Conservation (phyloP, 345 rosid species). For the Conringia planisiliqua region DNA sequence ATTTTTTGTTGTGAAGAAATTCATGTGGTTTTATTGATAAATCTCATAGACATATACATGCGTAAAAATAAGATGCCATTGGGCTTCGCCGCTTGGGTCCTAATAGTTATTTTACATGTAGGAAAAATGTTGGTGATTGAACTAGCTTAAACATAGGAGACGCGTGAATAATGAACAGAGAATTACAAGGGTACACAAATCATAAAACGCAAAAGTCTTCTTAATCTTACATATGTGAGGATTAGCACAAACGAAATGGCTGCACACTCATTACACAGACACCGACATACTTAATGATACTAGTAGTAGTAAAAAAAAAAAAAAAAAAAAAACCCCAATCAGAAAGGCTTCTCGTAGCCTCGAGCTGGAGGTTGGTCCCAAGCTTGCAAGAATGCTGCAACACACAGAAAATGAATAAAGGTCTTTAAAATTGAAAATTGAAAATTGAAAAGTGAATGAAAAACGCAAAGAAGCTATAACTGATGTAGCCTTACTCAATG, state of each 20-base stretch:
- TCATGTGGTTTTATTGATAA: background rate
- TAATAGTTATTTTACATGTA: background rate
- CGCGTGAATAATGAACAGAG: background rate
- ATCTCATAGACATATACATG: background rate
- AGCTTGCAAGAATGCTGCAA: slow-evolving; percentile 69
- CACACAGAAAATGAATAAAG: background rate
- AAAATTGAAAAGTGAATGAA: background rate
- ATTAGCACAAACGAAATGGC: background rate
- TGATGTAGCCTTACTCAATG: slow-evolving; percentile 60
- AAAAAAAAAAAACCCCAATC: slow-evolving; percentile 11
- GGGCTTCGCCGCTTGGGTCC: background rate
- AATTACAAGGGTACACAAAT: background rate
- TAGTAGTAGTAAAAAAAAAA: background rate
- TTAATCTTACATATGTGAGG: background rate
- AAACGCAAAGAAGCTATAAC: background rate
- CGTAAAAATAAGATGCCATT: background rate
- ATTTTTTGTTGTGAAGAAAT: background rate
- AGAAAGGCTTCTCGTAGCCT: slow-evolving; percentile 74
- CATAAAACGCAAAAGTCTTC: background rate
- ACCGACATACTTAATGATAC: background rate
- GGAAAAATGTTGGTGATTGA: background rate
- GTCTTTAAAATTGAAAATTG: background rate
- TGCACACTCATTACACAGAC: slow-evolving; percentile 19
- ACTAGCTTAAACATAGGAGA: background rate
- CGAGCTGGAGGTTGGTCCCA: slow-evolving; percentile 82